Conservation (phyloP, 768 basidiomycete species). For the Lepiota brunneoincarnata region DNA sequence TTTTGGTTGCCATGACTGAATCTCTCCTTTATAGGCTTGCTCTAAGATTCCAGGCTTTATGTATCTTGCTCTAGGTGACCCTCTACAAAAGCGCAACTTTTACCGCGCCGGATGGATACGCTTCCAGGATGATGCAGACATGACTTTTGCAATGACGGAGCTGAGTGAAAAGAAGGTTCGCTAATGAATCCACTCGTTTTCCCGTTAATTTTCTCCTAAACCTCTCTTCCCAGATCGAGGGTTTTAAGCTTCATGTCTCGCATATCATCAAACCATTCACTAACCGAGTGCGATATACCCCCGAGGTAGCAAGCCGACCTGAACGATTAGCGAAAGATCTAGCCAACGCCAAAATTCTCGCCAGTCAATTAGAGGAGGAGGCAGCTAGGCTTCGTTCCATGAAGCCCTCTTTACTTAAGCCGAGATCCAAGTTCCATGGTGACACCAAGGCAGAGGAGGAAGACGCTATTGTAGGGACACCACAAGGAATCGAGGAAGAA, state of each 20-base stretch:
- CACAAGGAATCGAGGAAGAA: slow-evolving; percentile 42
- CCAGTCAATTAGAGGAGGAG: slow-evolving; percentile 74
- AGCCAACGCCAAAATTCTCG: slow-evolving; percentile 69
- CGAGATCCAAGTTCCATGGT: slow-evolving; percentile 19
- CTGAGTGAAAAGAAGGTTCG: slow-evolving; percentile 83
- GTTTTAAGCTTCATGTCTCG: slow-evolving; percentile 89
- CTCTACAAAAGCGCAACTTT: slow-evolving; percentile 88
- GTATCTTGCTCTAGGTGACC: slow-evolving; percentile 89
- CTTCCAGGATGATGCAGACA: slow-evolving; percentile 83
- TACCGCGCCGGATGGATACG: slow-evolving; percentile 94
- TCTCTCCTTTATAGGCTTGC: slow-evolving; percentile 54
- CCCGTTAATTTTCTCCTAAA: slow-evolving; percentile 8
- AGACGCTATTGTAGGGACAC: slow-evolving; percentile 28
- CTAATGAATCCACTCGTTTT: slow-evolving; percentile 3
- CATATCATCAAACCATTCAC: slow-evolving; percentile 78
- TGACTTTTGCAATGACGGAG: slow-evolving; percentile 66
- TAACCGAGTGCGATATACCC: slow-evolving; percentile 76
- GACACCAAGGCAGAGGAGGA: slow-evolving; percentile 22
- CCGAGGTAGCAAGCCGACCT: slow-evolving; percentile 77
- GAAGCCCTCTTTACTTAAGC: slow-evolving; percentile 27
- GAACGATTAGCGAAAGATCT: slow-evolving; percentile 83
- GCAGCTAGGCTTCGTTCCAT: slow-evolving; percentile 47
- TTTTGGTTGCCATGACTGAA: slow-evolving; percentile 6
- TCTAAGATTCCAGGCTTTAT: slow-evolving; percentile 76
- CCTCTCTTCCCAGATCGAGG: slow-evolving; percentile 67